Percentiles rank a stretch among this genome's conserved stretches.
Evolutionary conservation across 1,284 basidiomycete genomes (phyloP).

Genomic region (Stereum hirsutum): DNA sequence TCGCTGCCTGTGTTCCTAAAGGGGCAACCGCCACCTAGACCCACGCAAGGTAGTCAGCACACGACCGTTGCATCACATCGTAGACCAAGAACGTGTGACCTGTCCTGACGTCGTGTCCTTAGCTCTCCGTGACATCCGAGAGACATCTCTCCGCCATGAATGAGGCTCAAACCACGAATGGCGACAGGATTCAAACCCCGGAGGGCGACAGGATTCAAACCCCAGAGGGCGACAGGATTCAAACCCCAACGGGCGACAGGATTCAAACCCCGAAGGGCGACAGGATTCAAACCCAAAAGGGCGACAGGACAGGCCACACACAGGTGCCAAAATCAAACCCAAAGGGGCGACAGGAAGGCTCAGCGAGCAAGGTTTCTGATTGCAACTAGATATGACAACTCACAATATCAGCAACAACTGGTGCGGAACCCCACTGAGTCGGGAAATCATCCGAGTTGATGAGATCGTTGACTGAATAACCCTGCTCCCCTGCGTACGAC

Average conservation of each 20-base stretch:
- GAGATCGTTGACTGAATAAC: constrained; percentile 20
- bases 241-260: not conserved
- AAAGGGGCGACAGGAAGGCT: too few relatives aligned
- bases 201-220: not conserved
- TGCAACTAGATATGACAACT: too few relatives aligned
- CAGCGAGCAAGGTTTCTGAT: too few relatives aligned
- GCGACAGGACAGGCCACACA: too few relatives aligned
- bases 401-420: constrained; percentile 20
- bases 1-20: constrained; percentile 21
- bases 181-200: not conserved
- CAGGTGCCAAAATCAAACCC: too few relatives aligned
- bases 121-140: too few relatives aligned
- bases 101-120: too few relatives aligned
- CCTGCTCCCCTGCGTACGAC: constrained; percentile 7
- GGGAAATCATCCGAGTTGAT: constrained; percentile 22
- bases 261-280: not conserved
- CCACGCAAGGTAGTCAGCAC: too few relatives aligned
- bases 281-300: not conserved
- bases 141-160: too few relatives aligned
- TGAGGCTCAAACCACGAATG: too few relatives aligned
- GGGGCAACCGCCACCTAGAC: constrained; percentile 22
- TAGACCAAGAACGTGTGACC: too few relatives aligned
- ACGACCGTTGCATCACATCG: too few relatives aligned
- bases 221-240: not conserved
- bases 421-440: constrained; percentile 19